Conservation (phyloP, 768 basidiomycete genomes). For the Rubroboletus satanas region DNA sequence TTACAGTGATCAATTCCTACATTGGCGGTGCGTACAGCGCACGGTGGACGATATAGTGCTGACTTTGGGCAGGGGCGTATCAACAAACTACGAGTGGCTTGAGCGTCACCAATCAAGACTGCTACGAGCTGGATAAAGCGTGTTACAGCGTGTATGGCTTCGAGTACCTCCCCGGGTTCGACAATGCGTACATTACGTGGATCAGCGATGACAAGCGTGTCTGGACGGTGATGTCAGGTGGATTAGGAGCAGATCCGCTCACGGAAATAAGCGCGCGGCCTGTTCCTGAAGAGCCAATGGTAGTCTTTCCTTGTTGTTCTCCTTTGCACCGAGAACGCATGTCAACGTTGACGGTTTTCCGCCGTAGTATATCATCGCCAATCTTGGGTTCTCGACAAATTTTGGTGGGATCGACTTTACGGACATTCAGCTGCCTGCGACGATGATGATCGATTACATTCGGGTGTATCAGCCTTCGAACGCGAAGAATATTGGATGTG, state of each 20-base stretch:
- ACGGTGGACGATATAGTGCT: not conserved
- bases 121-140: constrained; percentile 39
- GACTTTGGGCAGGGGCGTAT: constrained; percentile 26
- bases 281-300: constrained; percentile 71
- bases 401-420: constrained; percentile 65
- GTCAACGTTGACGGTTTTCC: not conserved
- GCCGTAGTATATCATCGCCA: constrained; percentile 61
- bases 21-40: constrained; percentile 36
- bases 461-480: constrained; percentile 64
- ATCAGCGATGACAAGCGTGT: constrained; percentile 50
- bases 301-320: not conserved
- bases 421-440: constrained; percentile 49
- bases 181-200: constrained; percentile 65
- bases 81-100: constrained; percentile 41
- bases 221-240: constrained; percentile 53
- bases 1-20: constrained; percentile 40
- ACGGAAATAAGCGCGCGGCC: constrained; percentile 56
- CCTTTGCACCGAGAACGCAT: not conserved
- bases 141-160: constrained; percentile 52
- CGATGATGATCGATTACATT: constrained; percentile 77
- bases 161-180: constrained; percentile 50
- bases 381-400: constrained; percentile 64
- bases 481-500: constrained; percentile 55
- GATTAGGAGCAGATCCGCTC: constrained; percentile 46
- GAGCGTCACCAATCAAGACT: constrained; percentile 37